Evolutionary conservation across 1,139 yeast species (phyloP), one percentile per base, ranked within the genome.

Genomic region (Lizanozyma gosingica): DNA sequence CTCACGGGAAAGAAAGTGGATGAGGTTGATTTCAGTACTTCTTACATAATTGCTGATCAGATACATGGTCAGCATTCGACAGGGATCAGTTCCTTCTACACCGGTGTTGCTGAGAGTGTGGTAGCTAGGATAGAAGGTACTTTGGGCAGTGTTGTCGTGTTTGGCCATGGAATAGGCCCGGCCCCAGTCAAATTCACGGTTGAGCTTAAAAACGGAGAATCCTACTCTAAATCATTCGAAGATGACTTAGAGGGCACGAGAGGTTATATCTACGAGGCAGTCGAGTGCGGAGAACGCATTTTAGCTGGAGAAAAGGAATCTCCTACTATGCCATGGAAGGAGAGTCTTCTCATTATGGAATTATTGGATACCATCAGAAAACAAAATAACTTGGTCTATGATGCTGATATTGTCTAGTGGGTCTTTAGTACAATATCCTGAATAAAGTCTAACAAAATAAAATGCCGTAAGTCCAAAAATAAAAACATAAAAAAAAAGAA

Each of bases 301-400:
- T 6, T 22, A 22, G 29, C 29, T 11, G 29, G 29, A 22, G 29
- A 22, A 11, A 22, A 22, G 11, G 9, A 22, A 22, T 22, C 29
- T 6, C 11, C 17, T 14, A 17, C 40, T 2, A 48, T 46, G 40
- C 50, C 60, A 2, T 51, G 50, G 46, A 39, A 38, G 1, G 60
- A 57, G 44, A 51, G 53, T 16, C 40, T 52, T 29, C 41, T 49
- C 33, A 45, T 55, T 35, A 51, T 55, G 57, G 47, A 45, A 15
- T 45, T 48, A 4, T 47, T 56, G 56, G 61, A 56, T 39, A 36
- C 38, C 34, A 42, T 54, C 17, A 46, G 61, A 27, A 35, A 41
- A 37, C 47, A 49, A 17, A 45, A 42, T 35, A 55, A 53, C 2
- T 42, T 56, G 14, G 41, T 39, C 3, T 51, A 50, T 40, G 44